Percentiles rank a stretch among this genome's conserved stretches.
phyloP scores from a whole-genome alignment of 768 basidiomycete genomes.

The Auricularia heimuer region DNA sequence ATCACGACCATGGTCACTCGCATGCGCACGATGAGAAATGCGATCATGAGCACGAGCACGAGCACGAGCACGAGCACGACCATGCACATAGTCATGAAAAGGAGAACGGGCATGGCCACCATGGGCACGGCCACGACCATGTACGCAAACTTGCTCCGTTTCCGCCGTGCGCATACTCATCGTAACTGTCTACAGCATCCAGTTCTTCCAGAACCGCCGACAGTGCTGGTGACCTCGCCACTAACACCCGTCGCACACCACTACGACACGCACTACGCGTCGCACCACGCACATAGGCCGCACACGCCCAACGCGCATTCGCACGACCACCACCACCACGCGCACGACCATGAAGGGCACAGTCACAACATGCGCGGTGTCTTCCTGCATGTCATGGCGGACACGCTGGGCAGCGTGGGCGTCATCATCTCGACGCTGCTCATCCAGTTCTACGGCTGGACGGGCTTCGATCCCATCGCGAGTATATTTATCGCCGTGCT shows the following conservation, averaged over 20 bases:
- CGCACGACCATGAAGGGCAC: slow-evolving; percentile 51
- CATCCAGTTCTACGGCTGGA: slow-evolving; percentile 96
- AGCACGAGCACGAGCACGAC: background rate
- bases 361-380: slow-evolving; percentile 95
- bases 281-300: slow-evolving; percentile 16
- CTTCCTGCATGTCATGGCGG: slow-evolving; percentile 34
- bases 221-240: slow-evolving; percentile 27
- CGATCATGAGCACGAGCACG: background rate
- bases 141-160: too few species aligned
- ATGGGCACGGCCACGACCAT: slow-evolving; percentile 11
- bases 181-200: background rate
- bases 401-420: slow-evolving; percentile 93
- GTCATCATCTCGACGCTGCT: slow-evolving; percentile 95
- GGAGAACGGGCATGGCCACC: slow-evolving; percentile 13
- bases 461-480: slow-evolving; percentile 96
- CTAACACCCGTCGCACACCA: slow-evolving; percentile 48
- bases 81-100: slow-evolving; percentile 13
- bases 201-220: slow-evolving; percentile 1
- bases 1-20: background rate
- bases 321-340: slow-evolving; percentile 46
- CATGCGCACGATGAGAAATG: background rate
- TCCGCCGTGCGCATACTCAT: background rate
- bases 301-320: slow-evolving; percentile 30
- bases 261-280: slow-evolving; percentile 34
- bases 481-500: slow-evolving; percentile 91